These are phyloP conservation scores for Metarhizium guizhouense DNA, from an alignment of 2,329 filamentous ascomycete genomes.

Conservation along the genomic window DNA sequence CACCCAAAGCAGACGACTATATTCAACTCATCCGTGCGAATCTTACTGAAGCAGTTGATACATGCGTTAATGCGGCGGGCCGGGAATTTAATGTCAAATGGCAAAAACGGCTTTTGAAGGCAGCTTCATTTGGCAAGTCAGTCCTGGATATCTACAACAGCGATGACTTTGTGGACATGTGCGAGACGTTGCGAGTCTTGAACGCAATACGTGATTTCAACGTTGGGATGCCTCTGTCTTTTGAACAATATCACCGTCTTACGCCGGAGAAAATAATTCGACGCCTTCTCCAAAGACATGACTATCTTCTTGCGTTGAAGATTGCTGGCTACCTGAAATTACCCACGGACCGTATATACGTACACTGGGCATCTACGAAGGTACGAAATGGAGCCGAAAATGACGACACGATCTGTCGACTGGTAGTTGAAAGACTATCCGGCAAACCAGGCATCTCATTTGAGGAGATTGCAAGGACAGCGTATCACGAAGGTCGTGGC, in stretches of 20 bases:
- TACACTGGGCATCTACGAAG: slow-evolving; percentile 95
- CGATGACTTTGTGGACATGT: slow-evolving; percentile 98
- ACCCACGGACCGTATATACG: slow-evolving; percentile 82
- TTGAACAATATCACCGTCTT: slow-evolving; percentile 86
- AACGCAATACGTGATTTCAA: slow-evolving; percentile 91
- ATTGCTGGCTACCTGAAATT: slow-evolving; percentile 82
- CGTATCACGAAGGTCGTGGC: slow-evolving; percentile 85
- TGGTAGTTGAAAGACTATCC: slow-evolving; percentile 78
- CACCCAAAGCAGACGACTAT: slow-evolving; percentile 93
- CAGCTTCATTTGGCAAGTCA: slow-evolving; percentile 94
- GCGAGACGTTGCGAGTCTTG: slow-evolving; percentile 82
- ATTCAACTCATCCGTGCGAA: slow-evolving; percentile 87
- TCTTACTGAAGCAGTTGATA: slow-evolving; percentile 86
- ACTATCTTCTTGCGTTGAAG: slow-evolving; percentile 83
- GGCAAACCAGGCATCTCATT: slow-evolving; percentile 93
- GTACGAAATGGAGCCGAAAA: slow-evolving; percentile 77
- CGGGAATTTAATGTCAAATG: slow-evolving; percentile 84
- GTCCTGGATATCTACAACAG: slow-evolving; percentile 96
- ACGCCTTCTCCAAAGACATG: slow-evolving; percentile 77
- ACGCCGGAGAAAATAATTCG: slow-evolving; percentile 83
- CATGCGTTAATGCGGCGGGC: slow-evolving; percentile 85
- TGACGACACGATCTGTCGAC: slow-evolving; percentile 76
- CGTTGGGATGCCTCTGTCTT: slow-evolving; percentile 80
- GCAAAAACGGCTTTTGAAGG: slow-evolving; percentile 94
- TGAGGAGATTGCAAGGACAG: slow-evolving; percentile 83